Percentiles rank a stretch among this genome's conserved stretches.
These are phyloP conservation scores for Tricholoma sp. DNA, from an alignment of 768 basidiomycete species.

Conservation along the genomic window DNA sequence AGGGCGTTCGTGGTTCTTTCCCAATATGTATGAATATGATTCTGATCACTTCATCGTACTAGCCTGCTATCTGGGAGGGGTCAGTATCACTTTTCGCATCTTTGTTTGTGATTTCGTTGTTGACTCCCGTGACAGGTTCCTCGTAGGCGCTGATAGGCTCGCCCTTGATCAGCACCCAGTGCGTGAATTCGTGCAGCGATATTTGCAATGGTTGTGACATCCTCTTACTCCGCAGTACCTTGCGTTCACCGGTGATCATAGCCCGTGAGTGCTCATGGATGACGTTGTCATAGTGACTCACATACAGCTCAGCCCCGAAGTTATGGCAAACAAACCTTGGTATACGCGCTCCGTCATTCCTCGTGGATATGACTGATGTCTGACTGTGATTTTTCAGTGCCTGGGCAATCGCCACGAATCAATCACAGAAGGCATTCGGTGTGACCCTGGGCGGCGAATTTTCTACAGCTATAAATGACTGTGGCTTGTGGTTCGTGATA, in stretches of 20 bases:
- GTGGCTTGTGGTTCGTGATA: constrained; percentile 53
- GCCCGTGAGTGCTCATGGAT: constrained; percentile 28
- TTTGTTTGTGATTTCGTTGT: constrained; percentile 14
- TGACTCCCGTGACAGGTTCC: constrained; percentile 25
- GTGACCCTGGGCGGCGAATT: constrained; percentile 82
- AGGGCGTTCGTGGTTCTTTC: constrained; percentile 42
- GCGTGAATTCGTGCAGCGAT: background rate
- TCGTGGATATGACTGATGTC: background rate
- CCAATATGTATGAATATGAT: constrained; percentile 9
- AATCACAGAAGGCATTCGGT: constrained; percentile 70
- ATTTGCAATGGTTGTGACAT: constrained; percentile 24
- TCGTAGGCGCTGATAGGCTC: constrained; percentile 55
- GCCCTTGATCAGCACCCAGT: constrained; percentile 61
- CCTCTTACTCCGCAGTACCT: constrained; percentile 32
- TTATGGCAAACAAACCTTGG: constrained; percentile 40
- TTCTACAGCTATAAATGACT: constrained; percentile 74
- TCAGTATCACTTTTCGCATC: constrained; percentile 14
- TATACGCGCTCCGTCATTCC: constrained; percentile 18
- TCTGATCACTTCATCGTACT: constrained; percentile 7
- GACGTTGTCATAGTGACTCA: constrained; percentile 4
- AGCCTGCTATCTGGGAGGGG: constrained; percentile 44
- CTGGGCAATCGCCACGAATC: constrained; percentile 47
- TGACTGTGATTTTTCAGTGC: constrained; percentile 26
- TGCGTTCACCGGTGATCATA: constrained; percentile 36
- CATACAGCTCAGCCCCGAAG: constrained; percentile 26